These are phyloP conservation scores for Crithidia bombi DNA, from an alignment of 208 protist species.

Conservation along the genomic window DNA sequence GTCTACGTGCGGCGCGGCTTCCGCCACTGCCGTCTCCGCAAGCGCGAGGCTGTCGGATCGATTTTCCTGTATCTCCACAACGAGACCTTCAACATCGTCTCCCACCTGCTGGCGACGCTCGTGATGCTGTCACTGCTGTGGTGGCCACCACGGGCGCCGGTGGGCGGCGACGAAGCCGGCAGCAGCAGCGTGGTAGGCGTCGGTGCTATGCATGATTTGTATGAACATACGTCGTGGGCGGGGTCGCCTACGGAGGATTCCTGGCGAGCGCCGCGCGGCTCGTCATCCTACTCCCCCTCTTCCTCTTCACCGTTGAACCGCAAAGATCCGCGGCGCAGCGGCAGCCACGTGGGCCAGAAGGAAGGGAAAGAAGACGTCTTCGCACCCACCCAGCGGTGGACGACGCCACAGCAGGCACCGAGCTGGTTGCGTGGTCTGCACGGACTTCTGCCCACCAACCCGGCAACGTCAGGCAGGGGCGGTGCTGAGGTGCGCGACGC, in stretches of 20 bases:
- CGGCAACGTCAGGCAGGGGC: background rate
- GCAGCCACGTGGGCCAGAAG: too few relatives aligned
- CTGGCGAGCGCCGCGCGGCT: too few relatives aligned
- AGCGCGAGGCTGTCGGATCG: conserved; percentile 45
- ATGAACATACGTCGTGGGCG: background rate
- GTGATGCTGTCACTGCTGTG: conserved; percentile 46
- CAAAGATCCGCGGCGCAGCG: too few relatives aligned
- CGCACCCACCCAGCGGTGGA: too few relatives aligned
- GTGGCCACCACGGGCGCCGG: conserved; percentile 42
- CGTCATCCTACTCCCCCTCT: too few relatives aligned
- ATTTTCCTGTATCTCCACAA: conserved; percentile 64
- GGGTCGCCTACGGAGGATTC: too few relatives aligned
- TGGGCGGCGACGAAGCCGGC: background rate
- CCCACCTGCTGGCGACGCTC: conserved; percentile 45
- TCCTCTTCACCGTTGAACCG: too few relatives aligned
- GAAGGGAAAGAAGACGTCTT: too few relatives aligned
- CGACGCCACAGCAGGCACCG: conserved; percentile 14
- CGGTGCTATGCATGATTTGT: background rate
- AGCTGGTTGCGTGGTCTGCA: conserved; percentile 24
- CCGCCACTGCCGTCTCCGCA: conserved; percentile 49
- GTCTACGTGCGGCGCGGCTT: conserved; percentile 60
- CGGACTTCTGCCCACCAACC: background rate
- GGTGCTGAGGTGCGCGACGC: background rate
- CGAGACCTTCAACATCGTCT: conserved; percentile 65
- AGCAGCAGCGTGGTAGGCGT: background rate